Percentiles rank a stretch among this genome's conserved stretches.
Conservation (phyloP, 2,329 filamentous ascomycete genomes). For the Fonsecaea pedrosoi region DNA sequence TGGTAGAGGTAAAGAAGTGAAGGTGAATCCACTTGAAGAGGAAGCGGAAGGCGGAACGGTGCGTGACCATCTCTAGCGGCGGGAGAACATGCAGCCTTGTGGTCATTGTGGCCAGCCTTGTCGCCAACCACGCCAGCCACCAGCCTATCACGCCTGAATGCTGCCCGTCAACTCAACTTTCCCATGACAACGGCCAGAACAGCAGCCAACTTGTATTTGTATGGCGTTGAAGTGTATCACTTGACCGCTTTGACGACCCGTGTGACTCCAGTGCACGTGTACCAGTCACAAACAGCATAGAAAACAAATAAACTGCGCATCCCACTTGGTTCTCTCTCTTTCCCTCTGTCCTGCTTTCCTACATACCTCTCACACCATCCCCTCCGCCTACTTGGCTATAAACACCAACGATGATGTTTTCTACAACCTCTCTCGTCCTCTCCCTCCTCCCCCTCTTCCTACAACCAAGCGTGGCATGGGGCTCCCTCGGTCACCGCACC, state of each 20-base stretch:
- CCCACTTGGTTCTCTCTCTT: background rate
- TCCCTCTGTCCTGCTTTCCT: background rate
- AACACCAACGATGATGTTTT: conserved; percentile 1
- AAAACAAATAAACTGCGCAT: background rate
- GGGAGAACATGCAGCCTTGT: background rate
- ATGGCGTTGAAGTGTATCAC: conserved; percentile 8
- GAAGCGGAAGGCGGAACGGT: background rate
- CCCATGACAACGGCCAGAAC: conserved; percentile 24
- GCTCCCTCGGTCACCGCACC: conserved; percentile 60
- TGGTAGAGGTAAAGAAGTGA: too few relatives aligned
- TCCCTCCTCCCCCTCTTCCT: conserved; percentile 9
- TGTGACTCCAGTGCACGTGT: background rate
- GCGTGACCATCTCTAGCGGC: background rate
- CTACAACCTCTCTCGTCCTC: conserved; percentile 1
- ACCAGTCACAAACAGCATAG: background rate
- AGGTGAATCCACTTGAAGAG: background rate
- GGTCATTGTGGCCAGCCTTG: background rate
- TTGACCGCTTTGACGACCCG: conserved; percentile 29
- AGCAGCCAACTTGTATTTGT: background rate
- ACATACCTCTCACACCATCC: background rate
- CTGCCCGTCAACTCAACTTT: background rate
- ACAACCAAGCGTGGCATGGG: conserved; percentile 51
- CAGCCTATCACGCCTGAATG: background rate
- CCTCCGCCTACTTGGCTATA: background rate
- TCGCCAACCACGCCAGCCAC: background rate